These are phyloP conservation scores for Lycium ferocissimum DNA, from an alignment of 257 asterid genomes.

Conservation along the genomic window DNA sequence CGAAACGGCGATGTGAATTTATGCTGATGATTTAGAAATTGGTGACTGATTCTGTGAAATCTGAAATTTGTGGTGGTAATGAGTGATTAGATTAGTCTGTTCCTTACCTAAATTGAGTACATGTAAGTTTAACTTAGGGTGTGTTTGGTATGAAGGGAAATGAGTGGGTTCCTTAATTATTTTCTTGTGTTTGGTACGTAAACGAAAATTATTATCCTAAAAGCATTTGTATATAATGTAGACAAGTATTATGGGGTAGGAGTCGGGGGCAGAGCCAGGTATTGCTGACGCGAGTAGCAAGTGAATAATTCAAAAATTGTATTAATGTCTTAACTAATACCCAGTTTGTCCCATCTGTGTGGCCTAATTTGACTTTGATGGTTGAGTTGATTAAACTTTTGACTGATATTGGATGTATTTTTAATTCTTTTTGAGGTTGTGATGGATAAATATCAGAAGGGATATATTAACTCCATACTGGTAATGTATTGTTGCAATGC, in stretches of 20 bases:
- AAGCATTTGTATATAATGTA: too few species aligned
- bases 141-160: too few species aligned
- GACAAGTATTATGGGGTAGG: too few species aligned
- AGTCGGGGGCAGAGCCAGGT: too few species aligned
- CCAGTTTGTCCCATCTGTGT: background rate
- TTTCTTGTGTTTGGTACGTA: too few species aligned
- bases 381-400: background rate
- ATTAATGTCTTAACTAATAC: background rate
- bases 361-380: constrained; percentile 19
- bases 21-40: background rate
- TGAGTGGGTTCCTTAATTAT: too few species aligned
- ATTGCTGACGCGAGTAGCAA: background rate
- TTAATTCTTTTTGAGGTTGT: background rate
- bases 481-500: background rate
- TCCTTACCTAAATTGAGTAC: background rate
- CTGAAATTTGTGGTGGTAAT: background rate
- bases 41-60: background rate
- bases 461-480: background rate
- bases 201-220: too few species aligned
- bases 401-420: background rate
- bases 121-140: background rate
- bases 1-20: background rate
- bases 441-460: background rate
- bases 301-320: background rate
- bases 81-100: background rate